Evolutionary conservation across 495 filamentous ascomycete species (phyloP).

Genomic region (Melanomma pulvis-pyrius): DNA sequence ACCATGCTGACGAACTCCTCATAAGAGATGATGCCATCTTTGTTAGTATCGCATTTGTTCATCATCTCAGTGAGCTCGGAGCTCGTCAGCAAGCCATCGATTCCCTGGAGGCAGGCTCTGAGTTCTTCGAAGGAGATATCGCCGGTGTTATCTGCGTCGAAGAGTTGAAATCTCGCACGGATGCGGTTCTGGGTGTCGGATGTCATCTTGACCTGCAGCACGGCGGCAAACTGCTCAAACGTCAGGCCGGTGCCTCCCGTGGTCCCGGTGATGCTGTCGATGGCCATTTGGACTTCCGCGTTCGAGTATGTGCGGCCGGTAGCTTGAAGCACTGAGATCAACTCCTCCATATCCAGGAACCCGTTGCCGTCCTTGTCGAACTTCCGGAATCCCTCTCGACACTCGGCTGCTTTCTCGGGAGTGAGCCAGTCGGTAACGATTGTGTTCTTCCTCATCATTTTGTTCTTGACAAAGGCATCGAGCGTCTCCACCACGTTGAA

Average conservation of each 20-base stretch:
- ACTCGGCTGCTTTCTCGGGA: conserved; percentile 20
- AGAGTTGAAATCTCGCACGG: conserved; percentile 14
- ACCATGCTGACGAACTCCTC: conserved; percentile 28
- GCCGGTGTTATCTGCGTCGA: conserved; percentile 17
- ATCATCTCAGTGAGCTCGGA: conserved; percentile 20
- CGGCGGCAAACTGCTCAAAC: conserved; percentile 21
- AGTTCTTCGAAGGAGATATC: conserved; percentile 22
- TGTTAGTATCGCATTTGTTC: conserved; percentile 18
- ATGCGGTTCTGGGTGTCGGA: conserved; percentile 7
- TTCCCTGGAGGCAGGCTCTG: conserved; percentile 12
- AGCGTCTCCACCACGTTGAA: conserved; percentile 21
- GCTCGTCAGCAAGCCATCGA: conserved; percentile 18
- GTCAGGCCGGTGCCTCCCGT: conserved; percentile 7
- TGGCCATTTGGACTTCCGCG: conserved; percentile 6
- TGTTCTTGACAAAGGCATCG: conserved; percentile 23
- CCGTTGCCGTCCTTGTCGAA: conserved; percentile 29
- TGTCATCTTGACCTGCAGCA: conserved; percentile 22
- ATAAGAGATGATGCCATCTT: conserved; percentile 14
- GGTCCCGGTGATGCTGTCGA: conserved; percentile 14
- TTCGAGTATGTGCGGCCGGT: conserved; percentile 8
- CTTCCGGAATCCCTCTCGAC: conserved; percentile 19
- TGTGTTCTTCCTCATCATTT: conserved; percentile 8
- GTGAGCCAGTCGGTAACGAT: conserved; percentile 18
- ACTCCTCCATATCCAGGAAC: conserved; percentile 18
- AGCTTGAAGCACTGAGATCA: conserved; percentile 10